Percentiles rank a stretch among this genome's conserved stretches.
Evolutionary conservation across 2,329 filamentous ascomycete species (phyloP).

Genomic region (Coniella lustricola): DNA sequence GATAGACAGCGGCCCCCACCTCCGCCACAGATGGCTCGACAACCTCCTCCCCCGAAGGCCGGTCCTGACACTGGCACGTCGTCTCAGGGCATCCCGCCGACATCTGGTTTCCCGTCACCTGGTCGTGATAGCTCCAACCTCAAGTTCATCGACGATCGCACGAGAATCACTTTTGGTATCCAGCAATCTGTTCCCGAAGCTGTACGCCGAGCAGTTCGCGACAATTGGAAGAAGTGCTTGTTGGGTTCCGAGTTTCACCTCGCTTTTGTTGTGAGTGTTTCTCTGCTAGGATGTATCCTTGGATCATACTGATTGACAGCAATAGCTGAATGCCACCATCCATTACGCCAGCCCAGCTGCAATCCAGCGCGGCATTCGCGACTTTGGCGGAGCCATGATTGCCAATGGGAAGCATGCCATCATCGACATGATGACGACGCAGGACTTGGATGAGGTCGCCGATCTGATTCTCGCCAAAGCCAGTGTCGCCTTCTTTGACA

Average conservation of each 20-base stretch:
- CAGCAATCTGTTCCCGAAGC: slow-evolving; percentile 34
- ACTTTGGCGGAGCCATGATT: slow-evolving; percentile 40
- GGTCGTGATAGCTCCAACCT: slow-evolving; percentile 23
- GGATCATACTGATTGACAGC: no score
- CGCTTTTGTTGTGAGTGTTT: slow-evolving; percentile 42
- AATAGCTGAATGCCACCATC: slow-evolving; percentile 42
- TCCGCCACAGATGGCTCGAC: background rate
- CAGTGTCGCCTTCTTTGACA: slow-evolving; percentile 45
- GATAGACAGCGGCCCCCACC: no score
- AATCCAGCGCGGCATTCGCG: slow-evolving; percentile 32
- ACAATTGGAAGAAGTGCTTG: slow-evolving; percentile 44
- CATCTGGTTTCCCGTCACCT: slow-evolving; percentile 29
- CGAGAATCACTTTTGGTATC: slow-evolving; percentile 32
- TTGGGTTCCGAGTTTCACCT: slow-evolving; percentile 45
- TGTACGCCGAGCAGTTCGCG: slow-evolving; percentile 42
- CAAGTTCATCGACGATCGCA: slow-evolving; percentile 33
- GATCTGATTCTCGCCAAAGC: slow-evolving; percentile 38
- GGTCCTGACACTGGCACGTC: background rate
- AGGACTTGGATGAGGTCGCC: slow-evolving; percentile 39
- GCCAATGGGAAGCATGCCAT: slow-evolving; percentile 34
- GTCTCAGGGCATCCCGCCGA: background rate
- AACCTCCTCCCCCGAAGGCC: background rate
- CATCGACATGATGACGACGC: slow-evolving; percentile 30
- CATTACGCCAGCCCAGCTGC: slow-evolving; percentile 34
- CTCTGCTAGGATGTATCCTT: background rate